Evolutionary conservation across 2,329 filamentous ascomycete genomes (phyloP), one percentile per base, ranked within the genome.

Genomic region (Penicillium sp.): DNA sequence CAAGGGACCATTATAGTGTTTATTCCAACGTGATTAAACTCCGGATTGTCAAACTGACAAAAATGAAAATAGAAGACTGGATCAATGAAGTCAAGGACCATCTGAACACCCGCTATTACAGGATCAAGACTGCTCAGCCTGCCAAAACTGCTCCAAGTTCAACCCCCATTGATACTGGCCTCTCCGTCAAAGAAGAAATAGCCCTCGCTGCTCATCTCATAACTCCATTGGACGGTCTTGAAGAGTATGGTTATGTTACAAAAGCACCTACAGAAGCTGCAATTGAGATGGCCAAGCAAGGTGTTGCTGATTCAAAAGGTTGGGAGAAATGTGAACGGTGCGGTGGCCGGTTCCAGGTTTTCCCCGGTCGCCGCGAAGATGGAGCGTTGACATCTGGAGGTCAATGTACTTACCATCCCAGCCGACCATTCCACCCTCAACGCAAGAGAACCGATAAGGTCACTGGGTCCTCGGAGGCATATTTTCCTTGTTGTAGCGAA

Each of bases 301-400:
- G 87, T 0, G 80, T 91, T 0, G 78, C 84, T 44, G 80, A 85
- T 7, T 84, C 88, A 11, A 83, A 85, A 48, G 90, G 90, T 44
- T 96, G 88, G 81, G 94, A 99, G 75, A 82, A 86, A 46, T 99
- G 94, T 66, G 92, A 96, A 67, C 87, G 94, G 18, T 99, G 94
- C 73, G 81, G 81, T 37, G 86, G 86, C 29, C 87, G 93, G 19
- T 99, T 99, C 67, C 91, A 96, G 67, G 91, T 96, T 3, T 97
- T 96, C 61, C 91, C 92, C 0, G 91, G 92, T 3, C 86, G 93
- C 37, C 84, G 92, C 50, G 83, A 87, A 62, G 82, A 84, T 62
- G 94, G 96, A 42, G 87, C 87, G 0, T 81, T 89, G 2, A 82
- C 96, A 14, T 88, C 87, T 0, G 90, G 90, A 21, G 92, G 92